Evolutionary conservation across 1,284 basidiomycete species (phyloP).

Genomic region (Ceratobasidium papillatum): DNA sequence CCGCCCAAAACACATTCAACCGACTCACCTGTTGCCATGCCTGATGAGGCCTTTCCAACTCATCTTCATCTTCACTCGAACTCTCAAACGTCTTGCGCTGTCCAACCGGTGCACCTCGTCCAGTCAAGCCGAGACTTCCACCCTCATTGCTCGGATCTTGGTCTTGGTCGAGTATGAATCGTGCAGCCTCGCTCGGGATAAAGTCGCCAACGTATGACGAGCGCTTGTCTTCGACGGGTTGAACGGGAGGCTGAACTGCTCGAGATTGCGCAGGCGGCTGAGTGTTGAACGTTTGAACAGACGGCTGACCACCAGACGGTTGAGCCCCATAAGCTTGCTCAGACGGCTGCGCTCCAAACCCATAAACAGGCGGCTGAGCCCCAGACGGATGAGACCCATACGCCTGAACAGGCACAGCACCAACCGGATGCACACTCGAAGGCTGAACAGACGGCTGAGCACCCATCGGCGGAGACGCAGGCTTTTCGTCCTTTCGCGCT

Average conservation of each 20-base stretch:
- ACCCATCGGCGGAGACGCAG: not conserved
- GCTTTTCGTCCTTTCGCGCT: not conserved
- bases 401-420: not conserved
- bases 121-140: constrained; percentile 18
- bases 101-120: constrained; percentile 1
- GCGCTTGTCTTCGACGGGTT: not conserved
- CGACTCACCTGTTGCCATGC: constrained; percentile 17
- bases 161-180: constrained; percentile 26
- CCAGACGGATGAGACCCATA: not conserved
- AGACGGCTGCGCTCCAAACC: not conserved
- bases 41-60: constrained; percentile 41
- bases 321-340: not conserved
- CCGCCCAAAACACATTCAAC: not conserved
- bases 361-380: too few species aligned
- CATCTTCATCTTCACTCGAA: constrained; percentile 51
- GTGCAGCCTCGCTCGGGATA: constrained; percentile 37
- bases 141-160: not conserved
- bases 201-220: constrained; percentile 3
- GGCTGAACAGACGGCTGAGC: not conserved
- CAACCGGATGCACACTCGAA: not conserved
- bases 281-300: not conserved
- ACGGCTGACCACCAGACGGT: not conserved
- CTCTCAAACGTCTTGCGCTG: constrained; percentile 35
- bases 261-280: not conserved
- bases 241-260: not conserved